Evolutionary conservation across 106 monocot species (phyloP), one percentile per base, ranked within the genome.

Genomic region (Vanilla planifolia): DNA sequence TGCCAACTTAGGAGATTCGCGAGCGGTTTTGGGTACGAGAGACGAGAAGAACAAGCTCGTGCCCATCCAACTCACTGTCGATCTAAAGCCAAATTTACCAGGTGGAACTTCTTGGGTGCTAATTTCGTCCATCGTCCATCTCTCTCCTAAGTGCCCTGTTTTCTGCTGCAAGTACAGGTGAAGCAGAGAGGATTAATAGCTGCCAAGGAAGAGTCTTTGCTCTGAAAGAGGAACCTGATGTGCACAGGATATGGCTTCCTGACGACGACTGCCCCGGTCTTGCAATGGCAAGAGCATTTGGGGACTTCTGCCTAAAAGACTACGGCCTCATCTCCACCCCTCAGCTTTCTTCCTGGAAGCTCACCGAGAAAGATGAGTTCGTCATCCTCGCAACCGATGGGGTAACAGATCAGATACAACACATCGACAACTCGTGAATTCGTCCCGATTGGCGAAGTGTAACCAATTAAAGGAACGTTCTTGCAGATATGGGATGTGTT

Each of bases 401-500:
- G 63, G 80, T 80, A 75, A 62, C n/a, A n/a, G n/a, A n/a, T n/a
- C n/a, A n/a, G n/a, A 65, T 4, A 61, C 29, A 17, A 32, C 33
- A 34, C 5, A 56, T 56, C 34, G 2, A 33, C 56, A 33, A 52
- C 16, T 25, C 13, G 3, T 30, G 33, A 50, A 34, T 51, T 6
- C n/a, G n/a, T n/a, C n/a, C n/a, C n/a, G n/a, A n/a, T n/a, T n/a
- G n/a, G n/a, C n/a, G n/a, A n/a, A n/a, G n/a, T 21, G 35, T 17
- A 47, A 5, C 17, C 39, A n/a, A n/a, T n/a, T n/a, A n/a, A n/a
- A n/a, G n/a, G n/a, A n/a, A n/a, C n/a, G 7, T 40, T 57, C 23
- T 34, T 62, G 29, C 34, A 88, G 87, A 55, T 88, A 28, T 88
- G 87, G 87, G 87, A 88, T 61, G 87, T 79, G 25, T 56, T 88